Conservation (phyloP, 306 rosid genomes). For the Mimosa pudica region DNA sequence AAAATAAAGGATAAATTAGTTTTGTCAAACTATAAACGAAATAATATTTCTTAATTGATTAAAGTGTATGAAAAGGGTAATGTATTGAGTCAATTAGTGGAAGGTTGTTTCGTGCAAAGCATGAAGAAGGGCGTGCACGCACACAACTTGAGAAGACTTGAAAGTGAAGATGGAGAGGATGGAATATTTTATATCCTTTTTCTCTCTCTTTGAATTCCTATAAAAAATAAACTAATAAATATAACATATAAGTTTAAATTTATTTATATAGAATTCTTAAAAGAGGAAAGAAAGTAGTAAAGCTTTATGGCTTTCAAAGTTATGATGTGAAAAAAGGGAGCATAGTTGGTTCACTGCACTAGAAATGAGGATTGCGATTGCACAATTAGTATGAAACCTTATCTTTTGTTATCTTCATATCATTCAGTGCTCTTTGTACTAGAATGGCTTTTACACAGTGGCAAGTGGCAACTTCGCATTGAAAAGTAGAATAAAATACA, state of each 20-base stretch:
- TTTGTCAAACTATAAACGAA: neutral
- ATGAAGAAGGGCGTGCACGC: conserved; percentile 46
- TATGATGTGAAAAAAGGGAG: conserved; percentile 23
- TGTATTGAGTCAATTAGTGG: neutral
- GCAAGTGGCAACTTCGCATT: conserved; percentile 22
- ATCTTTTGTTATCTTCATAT: conserved; percentile 15
- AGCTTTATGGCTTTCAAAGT: conserved; percentile 36
- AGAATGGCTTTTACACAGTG: neutral
- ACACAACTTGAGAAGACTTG: conserved; percentile 35
- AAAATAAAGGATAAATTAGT: neutral
- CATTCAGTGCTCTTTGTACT: neutral
- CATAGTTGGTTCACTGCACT: neutral
- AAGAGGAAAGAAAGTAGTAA: conserved; percentile 29
- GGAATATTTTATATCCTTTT: neutral
- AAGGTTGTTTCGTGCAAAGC: conserved; percentile 43
- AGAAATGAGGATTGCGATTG: neutral
- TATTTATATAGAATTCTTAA: neutral
- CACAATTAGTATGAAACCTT: conserved; percentile 24
- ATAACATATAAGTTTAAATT: no score
- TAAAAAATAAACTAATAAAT: neutral
- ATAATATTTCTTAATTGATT: neutral
- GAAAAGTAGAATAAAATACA: neutral
- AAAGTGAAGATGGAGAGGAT: conserved; percentile 25
- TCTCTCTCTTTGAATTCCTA: no score
- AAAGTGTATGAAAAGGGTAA: neutral